A percentile compares a stretch with the other conserved stretches of the same genome.
Conservation (phyloP, 2,329 filamentous ascomycete genomes). For the Neodidymelliopsis sp. region DNA sequence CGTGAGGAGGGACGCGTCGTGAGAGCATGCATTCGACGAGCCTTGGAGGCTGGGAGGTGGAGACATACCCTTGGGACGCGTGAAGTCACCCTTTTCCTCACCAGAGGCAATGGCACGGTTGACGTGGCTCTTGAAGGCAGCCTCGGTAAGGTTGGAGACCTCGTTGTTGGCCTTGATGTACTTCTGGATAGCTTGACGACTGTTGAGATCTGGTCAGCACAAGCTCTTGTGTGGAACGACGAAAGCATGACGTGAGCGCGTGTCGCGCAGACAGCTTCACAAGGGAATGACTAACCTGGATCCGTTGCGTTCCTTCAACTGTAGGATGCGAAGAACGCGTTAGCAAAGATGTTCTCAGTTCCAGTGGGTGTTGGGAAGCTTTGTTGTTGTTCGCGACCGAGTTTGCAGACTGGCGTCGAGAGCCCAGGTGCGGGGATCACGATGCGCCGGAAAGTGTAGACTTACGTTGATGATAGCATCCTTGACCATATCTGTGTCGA, state of each 20-base stretch:
- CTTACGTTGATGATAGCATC: constrained; percentile 75
- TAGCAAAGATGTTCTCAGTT: constrained; percentile 49
- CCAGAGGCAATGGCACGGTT: constrained; percentile 84
- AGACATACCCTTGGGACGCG: constrained; percentile 87
- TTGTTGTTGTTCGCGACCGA: constrained; percentile 42
- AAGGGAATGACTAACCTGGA: constrained; percentile 65
- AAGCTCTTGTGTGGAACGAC: constrained; percentile 29
- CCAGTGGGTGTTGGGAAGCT: constrained; percentile 18
- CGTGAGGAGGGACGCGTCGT: neutral
- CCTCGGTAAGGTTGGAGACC: constrained; percentile 61
- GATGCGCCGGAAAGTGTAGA: constrained; percentile 61
- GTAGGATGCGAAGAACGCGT: constrained; percentile 54
- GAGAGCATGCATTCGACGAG: neutral
- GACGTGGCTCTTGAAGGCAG: constrained; percentile 76
- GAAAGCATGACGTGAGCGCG: constrained; percentile 38
- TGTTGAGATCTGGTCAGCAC: constrained; percentile 53
- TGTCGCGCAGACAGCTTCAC: constrained; percentile 29
- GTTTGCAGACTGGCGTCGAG: constrained; percentile 45
- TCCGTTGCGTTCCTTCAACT: constrained; percentile 76
- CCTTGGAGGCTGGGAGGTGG: neutral
- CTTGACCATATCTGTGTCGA: constrained; percentile 72
- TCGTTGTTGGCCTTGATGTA: constrained; percentile 77
- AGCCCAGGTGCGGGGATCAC: constrained; percentile 44
- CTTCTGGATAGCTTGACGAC: constrained; percentile 77
- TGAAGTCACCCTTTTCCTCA: constrained; percentile 86